Conservation (phyloP, 257 asterid genomes). For the Eustoma russellianum region DNA sequence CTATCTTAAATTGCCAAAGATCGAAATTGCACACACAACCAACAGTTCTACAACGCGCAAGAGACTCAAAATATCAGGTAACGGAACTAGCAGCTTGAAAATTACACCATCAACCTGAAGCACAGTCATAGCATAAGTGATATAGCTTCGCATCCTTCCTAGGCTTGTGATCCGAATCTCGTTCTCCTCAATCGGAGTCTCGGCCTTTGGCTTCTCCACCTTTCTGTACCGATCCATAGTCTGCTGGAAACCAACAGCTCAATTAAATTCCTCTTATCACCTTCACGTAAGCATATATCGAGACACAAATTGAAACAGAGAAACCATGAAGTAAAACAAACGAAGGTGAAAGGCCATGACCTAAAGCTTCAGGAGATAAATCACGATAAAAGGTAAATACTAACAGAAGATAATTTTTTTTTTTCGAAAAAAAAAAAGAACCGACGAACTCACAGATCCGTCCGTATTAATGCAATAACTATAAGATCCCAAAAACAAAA, state of each 20-base stretch:
- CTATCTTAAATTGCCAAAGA: too few species aligned
- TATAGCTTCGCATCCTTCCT: constrained; percentile 66
- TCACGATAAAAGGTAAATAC: background rate
- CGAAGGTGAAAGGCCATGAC: background rate
- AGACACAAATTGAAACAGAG: background rate
- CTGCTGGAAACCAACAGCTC: background rate
- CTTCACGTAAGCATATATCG: background rate
- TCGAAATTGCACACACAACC: too few species aligned
- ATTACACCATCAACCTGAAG: constrained; percentile 30
- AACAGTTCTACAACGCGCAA: too few species aligned
- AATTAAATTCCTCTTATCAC: too few species aligned
- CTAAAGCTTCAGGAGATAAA: background rate
- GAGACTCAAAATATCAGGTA: too few species aligned
- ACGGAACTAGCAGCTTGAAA: background rate
- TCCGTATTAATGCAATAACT: background rate
- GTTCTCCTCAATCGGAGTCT: constrained; percentile 49
- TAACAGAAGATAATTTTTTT: too few species aligned
- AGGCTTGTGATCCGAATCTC: constrained; percentile 72
- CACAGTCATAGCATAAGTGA: constrained; percentile 49
- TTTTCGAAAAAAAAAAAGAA: background rate
- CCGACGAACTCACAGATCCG: background rate
- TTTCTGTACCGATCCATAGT: constrained; percentile 63
- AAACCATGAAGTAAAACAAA: background rate
- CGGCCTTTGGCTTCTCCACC: constrained; percentile 65
- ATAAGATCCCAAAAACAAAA: constrained; percentile 5